These are phyloP conservation scores for Aspergillus kassunensis DNA, from an alignment of 495 filamentous ascomycete species.

Conservation along the genomic window DNA sequence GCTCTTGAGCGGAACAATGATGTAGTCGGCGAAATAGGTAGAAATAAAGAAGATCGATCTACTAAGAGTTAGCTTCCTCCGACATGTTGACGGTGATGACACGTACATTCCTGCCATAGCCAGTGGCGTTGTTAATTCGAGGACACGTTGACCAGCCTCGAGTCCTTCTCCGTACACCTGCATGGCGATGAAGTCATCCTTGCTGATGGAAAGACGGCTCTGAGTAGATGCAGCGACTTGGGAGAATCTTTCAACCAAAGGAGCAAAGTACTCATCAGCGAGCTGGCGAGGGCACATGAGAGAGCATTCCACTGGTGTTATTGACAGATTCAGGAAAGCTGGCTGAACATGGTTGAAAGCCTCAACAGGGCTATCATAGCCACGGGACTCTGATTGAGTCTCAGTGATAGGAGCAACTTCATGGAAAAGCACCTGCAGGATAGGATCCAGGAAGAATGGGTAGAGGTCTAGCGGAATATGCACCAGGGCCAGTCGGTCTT, in stretches of 20 bases:
- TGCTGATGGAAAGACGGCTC: constrained; percentile 64
- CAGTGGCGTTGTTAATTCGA: constrained; percentile 86
- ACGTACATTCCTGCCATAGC: constrained; percentile 85
- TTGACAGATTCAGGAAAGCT: constrained; percentile 86
- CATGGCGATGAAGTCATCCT: constrained; percentile 82
- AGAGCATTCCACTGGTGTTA: constrained; percentile 91
- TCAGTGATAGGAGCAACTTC: constrained; percentile 40
- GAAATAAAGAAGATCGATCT: constrained; percentile 97
- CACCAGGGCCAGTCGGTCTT: constrained; percentile 80
- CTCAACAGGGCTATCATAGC: constrained; percentile 28
- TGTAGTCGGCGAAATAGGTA: constrained; percentile 97
- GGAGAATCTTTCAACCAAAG: constrained; percentile 52
- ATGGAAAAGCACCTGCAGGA: constrained; percentile 79
- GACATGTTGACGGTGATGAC: neutral
- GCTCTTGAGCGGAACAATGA: constrained; percentile 77
- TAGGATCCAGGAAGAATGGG: constrained; percentile 73
- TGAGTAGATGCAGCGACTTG: constrained; percentile 28
- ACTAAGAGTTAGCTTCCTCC: constrained; percentile 4
- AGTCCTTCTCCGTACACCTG: constrained; percentile 83
- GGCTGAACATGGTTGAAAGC: constrained; percentile 45
- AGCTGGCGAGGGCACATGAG: constrained; percentile 77
- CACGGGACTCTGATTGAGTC: constrained; percentile 22
- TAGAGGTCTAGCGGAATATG: constrained; percentile 87
- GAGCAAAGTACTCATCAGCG: constrained; percentile 68
- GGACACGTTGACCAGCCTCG: constrained; percentile 88